Percentiles rank a stretch among this genome's conserved stretches.
Conservation (phyloP, 2,329 filamentous ascomycete genomes). For the Zopfia rhizophila region DNA sequence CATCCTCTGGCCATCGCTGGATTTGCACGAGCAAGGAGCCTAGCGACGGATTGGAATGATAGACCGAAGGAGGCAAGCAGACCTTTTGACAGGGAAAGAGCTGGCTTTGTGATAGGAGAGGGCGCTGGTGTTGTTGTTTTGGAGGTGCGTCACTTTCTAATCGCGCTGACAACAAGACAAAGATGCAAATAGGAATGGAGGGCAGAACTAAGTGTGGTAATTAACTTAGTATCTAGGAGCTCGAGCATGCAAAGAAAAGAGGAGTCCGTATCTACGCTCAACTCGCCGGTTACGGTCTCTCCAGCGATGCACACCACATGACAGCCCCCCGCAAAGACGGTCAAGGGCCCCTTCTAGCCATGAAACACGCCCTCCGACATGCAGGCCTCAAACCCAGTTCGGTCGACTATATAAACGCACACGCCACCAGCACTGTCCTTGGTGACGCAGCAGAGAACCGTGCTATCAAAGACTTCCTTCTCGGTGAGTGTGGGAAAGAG, state of each 20-base stretch:
- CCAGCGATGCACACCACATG: constrained; percentile 91
- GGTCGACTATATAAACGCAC: constrained; percentile 94
- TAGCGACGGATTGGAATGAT: constrained; percentile 84
- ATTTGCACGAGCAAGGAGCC: constrained; percentile 86
- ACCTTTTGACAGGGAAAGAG: constrained; percentile 83
- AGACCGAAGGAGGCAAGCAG: constrained; percentile 76
- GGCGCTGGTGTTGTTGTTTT: constrained; percentile 88
- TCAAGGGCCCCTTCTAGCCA: constrained; percentile 81
- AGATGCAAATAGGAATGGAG: neutral
- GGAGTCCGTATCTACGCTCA: constrained; percentile 89
- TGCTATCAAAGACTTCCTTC: constrained; percentile 81
- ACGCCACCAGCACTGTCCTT: constrained; percentile 87
- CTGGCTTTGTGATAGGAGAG: constrained; percentile 92
- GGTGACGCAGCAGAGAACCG: constrained; percentile 89
- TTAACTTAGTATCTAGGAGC: constrained; percentile 62
- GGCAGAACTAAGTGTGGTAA: no score
- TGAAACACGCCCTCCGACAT: constrained; percentile 82
- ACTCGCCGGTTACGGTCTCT: constrained; percentile 87
- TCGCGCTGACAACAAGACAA: no score
- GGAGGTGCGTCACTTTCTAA: constrained; percentile 65
- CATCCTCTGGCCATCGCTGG: constrained; percentile 93
- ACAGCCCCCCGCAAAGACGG: constrained; percentile 89
- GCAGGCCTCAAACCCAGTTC: constrained; percentile 73
- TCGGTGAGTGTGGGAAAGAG: constrained; percentile 74
- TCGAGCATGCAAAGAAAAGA: constrained; percentile 84